Evolutionary conservation across 805 yeast genomes (phyloP), one percentile per base, ranked within the genome.

Genomic region (Zygoascus biomembranicola): DNA sequence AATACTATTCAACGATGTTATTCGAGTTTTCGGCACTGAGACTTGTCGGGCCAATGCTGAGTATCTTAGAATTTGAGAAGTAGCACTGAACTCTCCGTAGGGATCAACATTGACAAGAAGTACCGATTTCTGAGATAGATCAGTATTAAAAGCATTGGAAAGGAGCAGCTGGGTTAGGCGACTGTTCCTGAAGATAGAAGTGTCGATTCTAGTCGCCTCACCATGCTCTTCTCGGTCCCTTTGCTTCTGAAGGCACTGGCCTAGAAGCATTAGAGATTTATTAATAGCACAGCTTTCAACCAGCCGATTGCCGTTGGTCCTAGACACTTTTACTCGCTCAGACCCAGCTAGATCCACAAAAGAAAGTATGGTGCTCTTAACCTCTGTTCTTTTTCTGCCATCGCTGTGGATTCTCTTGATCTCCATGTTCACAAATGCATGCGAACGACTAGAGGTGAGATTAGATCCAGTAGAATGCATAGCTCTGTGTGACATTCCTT

Each of bases 271-370:
- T 50, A 78, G 64, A 9, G 80, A 75, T 43, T 71, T 71, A 59
- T 79, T 78, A 18, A 78, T 76, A 50, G 74, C 71, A 49, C 76
- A 72, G 16, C 79, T 77, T 56, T 79, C 82, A 47, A 66, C 69
- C 46, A 76, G 66, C 20, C 74, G 69, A n/a, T 66, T 61, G 4
- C 80, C 80, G 9, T 67, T 66, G 0, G 80, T 74, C 52, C 69
- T 70, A 1, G 81, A 75, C 11, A 67, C 56, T 54, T 75, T 76
- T 9, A 77, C 69, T 59, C 81, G 69, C 62, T 79, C 82, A 8
- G 79, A 69, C 1, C 82, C 81, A 1, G 82, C 81, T 18, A 80
- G 59, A 57, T 80, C 83, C 0, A 77, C 78, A 43, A 80, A 63
- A 0, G 78, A 74, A 28, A 79, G 64, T 48, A 78, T 69, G 5